Percentiles rank a stretch among this genome's conserved stretches.
phyloP scores from a whole-genome alignment of 345 rosid species.

The Viola odorata region DNA sequence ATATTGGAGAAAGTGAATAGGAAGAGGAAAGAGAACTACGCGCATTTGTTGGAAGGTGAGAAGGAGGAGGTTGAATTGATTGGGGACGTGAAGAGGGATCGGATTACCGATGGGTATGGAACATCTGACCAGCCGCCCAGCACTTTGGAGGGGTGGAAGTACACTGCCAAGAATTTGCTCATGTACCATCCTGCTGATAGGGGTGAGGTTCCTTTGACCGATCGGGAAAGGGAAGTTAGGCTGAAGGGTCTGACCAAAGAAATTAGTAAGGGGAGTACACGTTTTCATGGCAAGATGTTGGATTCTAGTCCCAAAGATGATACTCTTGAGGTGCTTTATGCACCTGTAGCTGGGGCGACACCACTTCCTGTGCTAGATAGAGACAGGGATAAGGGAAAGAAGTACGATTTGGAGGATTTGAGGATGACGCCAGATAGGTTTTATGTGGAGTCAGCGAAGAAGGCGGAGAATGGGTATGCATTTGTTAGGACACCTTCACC shows the following conservation, averaged over 20 bases:
- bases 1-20: slow-evolving; percentile 80
- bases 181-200: slow-evolving; percentile 94
- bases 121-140: slow-evolving; percentile 89
- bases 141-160: slow-evolving; percentile 86
- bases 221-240: slow-evolving; percentile 64
- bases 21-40: slow-evolving; percentile 76
- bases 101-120: slow-evolving; percentile 92
- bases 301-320: slow-evolving; percentile 81
- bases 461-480: slow-evolving; percentile 77
- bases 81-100: slow-evolving; percentile 58
- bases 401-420: slow-evolving; percentile 83
- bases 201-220: slow-evolving; percentile 78
- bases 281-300: slow-evolving; percentile 83
- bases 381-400: slow-evolving; percentile 67
- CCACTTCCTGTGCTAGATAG: slow-evolving; percentile 60
- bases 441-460: slow-evolving; percentile 69
- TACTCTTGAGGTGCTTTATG: slow-evolving; percentile 67
- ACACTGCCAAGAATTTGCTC: slow-evolving; percentile 77
- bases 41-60: slow-evolving; percentile 56
- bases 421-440: slow-evolving; percentile 79
- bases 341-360: slow-evolving; percentile 69
- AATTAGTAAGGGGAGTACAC: slow-evolving; percentile 55
- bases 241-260: slow-evolving; percentile 72
- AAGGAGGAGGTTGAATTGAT: slow-evolving; percentile 38
- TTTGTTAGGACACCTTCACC: slow-evolving; percentile 95